These are phyloP conservation scores for Picea mariana DNA, from an alignment of 83 land plant species.

Conservation along the genomic window DNA sequence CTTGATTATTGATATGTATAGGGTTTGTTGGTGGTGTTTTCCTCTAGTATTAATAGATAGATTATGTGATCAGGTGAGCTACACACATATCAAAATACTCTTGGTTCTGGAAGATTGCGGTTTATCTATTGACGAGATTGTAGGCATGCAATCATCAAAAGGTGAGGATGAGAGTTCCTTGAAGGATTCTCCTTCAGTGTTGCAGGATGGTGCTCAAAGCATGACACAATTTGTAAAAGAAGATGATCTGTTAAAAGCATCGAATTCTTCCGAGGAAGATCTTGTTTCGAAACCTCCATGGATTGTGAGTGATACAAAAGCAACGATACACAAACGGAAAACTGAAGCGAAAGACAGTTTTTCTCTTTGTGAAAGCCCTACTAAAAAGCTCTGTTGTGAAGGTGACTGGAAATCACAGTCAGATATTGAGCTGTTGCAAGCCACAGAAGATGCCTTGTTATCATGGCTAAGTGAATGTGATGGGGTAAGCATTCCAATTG, in stretches of 20 bases:
- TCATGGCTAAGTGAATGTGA: slow-evolving; percentile 32
- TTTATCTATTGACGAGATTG: slow-evolving; percentile 30
- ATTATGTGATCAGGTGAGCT: slow-evolving; percentile 48
- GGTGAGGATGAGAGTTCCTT: background rate
- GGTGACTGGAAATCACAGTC: background rate
- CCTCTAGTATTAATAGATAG: background rate
- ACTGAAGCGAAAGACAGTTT: background rate
- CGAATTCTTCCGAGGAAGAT: slow-evolving; percentile 1
- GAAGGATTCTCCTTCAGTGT: background rate
- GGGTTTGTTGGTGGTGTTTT: background rate
- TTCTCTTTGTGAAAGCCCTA: background rate
- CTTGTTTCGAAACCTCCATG: background rate
- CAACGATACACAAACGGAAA: slow-evolving; percentile 8
- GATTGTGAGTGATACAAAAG: background rate
- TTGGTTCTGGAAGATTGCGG: slow-evolving; percentile 49
- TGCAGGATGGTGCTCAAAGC: slow-evolving; percentile 2
- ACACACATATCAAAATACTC: too few relatives aligned
- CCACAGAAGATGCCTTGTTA: slow-evolving; percentile 33
- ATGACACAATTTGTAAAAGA: background rate
- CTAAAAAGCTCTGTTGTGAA: slow-evolving; percentile 20
- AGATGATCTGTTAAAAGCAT: background rate
- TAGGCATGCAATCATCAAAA: slow-evolving; percentile 7
- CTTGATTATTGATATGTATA: background rate
- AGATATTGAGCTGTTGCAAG: background rate
- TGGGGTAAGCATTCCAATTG: slow-evolving; percentile 30